A percentile compares a stretch with the other conserved stretches of the same genome.
Evolutionary conservation across 148 eudicot genomes (phyloP).

Genomic region (Selenicereus undatus): DNA sequence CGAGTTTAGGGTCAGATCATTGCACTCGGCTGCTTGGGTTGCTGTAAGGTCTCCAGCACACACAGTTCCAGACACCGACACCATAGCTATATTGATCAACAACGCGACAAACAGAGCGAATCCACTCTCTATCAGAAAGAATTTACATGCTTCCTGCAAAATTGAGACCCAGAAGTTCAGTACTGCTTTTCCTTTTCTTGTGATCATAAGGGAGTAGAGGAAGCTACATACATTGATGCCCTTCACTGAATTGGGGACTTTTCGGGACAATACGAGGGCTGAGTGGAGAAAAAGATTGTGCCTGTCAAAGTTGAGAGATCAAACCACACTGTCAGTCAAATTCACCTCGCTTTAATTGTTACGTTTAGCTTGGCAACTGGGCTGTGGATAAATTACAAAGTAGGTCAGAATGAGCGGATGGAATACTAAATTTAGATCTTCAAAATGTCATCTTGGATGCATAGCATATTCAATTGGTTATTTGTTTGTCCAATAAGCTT

Average conservation of each 20-base stretch:
- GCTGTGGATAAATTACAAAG: no score
- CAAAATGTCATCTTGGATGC: no score
- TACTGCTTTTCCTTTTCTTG: no score
- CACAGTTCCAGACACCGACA: slow-evolving; percentile 60
- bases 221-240: slow-evolving; percentile 26
- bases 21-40: slow-evolving; percentile 30
- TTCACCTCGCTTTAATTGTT: neutral
- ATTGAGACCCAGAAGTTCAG: no score
- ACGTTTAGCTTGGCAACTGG: no score
- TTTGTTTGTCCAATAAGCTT: no score
- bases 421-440: no score
- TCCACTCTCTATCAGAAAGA: slow-evolving; percentile 65
- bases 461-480: no score
- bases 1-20: slow-evolving; percentile 51
- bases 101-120: slow-evolving; percentile 63
- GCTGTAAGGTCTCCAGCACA: slow-evolving; percentile 39
- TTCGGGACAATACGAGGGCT: slow-evolving; percentile 56
- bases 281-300: slow-evolving; percentile 67
- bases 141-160: slow-evolving; percentile 62
- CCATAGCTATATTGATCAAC: slow-evolving; percentile 55
- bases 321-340: neutral
- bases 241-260: slow-evolving; percentile 41
- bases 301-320: slow-evolving; percentile 22
- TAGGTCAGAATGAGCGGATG: no score
- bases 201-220: no score